phyloP scores from a whole-genome alignment of 208 protist genomes.

The Trypanosoma boissoni region DNA sequence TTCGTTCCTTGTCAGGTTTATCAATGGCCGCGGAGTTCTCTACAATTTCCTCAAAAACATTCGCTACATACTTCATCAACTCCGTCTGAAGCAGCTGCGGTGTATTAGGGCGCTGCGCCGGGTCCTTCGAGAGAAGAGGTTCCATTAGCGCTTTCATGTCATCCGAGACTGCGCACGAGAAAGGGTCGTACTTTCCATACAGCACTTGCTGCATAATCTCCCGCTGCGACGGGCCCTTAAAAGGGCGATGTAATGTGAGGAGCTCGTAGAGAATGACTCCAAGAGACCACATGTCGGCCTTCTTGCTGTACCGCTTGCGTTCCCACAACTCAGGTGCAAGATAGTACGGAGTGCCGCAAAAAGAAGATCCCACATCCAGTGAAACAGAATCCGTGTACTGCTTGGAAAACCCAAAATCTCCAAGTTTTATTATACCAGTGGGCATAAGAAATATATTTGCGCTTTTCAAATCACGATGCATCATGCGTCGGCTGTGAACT shows the following conservation, averaged over 20 bases:
- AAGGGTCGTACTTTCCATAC: conserved; percentile 72
- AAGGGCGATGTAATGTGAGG: conserved; percentile 81
- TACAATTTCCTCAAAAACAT: conserved; percentile 87
- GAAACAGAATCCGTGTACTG: conserved; percentile 84
- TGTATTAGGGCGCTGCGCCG: conserved; percentile 58
- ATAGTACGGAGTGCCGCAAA: conserved; percentile 93
- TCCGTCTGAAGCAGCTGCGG: conserved; percentile 76
- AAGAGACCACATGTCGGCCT: conserved; percentile 93
- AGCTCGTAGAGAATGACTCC: conserved; percentile 89
- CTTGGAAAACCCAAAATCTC: conserved; percentile 87
- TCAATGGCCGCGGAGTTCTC: conserved; percentile 73
- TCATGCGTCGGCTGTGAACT: conserved; percentile 81
- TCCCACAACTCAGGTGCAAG: conserved; percentile 93
- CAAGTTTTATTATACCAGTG: conserved; percentile 87
- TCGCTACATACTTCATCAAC: conserved; percentile 89
- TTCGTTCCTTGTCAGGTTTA: conserved; percentile 54
- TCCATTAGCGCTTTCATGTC: conserved; percentile 72
- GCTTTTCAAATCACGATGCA: conserved; percentile 90
- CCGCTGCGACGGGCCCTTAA: conserved; percentile 75
- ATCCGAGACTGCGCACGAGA: conserved; percentile 61
- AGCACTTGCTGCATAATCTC: conserved; percentile 87
- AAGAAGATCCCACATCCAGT: conserved; percentile 67
- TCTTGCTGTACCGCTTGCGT: conserved; percentile 92
- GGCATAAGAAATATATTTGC: conserved; percentile 89
- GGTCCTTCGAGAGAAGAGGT: conserved; percentile 66